These are phyloP conservation scores for Oidium heveae DNA, from an alignment of 2,329 filamentous ascomycete genomes.

Conservation along the genomic window DNA sequence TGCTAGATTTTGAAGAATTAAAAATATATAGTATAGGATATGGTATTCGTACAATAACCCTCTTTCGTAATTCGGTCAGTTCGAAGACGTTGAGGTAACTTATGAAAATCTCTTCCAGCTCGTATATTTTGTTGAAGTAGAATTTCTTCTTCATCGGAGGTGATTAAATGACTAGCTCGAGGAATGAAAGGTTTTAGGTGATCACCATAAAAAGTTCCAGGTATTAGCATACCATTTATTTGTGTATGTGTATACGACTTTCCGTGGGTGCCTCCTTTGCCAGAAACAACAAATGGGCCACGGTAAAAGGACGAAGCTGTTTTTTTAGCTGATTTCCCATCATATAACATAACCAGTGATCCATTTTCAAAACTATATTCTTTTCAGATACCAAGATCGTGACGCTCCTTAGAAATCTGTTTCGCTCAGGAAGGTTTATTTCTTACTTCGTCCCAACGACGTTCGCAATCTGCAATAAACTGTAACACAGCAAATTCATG, in stretches of 20 bases:
- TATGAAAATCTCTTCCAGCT: background rate
- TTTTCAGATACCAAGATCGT: background rate
- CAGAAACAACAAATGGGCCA: background rate
- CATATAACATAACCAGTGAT: background rate
- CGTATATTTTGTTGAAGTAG: background rate
- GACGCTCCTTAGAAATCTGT: background rate
- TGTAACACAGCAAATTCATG: background rate
- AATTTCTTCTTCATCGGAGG: background rate
- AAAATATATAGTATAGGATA: background rate
- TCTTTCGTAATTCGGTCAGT: background rate
- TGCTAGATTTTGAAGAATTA: background rate
- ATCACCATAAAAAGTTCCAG: background rate
- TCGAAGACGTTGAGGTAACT: background rate
- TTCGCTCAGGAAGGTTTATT: background rate
- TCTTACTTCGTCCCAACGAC: background rate
- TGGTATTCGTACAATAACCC: background rate
- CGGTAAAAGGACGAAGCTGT: background rate
- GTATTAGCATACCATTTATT: background rate
- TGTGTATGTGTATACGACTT: background rate
- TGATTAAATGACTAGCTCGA: background rate
- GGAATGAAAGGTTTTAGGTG: background rate
- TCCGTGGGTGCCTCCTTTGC: background rate
- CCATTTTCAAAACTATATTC: background rate
- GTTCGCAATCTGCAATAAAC: background rate
- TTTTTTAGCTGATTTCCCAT: conserved; percentile 1